Conservation (phyloP, 2,329 filamentous ascomycete genomes). For the Albophoma yamanashiensis region DNA sequence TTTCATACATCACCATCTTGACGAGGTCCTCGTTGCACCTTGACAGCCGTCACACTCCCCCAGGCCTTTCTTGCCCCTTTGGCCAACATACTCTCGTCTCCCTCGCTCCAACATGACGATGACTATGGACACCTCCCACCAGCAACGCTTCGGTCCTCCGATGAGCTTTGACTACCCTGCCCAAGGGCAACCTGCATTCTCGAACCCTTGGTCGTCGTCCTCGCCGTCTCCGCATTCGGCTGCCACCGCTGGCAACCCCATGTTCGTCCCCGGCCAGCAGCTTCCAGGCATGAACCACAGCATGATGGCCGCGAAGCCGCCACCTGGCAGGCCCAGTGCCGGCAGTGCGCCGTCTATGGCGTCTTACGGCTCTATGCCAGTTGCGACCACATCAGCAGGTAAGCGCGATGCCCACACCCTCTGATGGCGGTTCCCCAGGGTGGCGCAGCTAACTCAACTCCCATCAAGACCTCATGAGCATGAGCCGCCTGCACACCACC, state of each 20-base stretch:
- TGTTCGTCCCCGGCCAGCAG: conserved; percentile 50
- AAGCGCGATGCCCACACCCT: conserved; percentile 29
- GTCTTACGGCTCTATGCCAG: conserved; percentile 61
- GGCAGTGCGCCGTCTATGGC: conserved; percentile 51
- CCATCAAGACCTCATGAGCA: conserved; percentile 63
- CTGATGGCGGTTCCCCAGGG: background rate
- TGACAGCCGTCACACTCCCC: background rate
- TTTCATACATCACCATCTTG: background rate
- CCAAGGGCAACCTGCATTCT: conserved; percentile 58
- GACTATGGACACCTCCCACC: conserved; percentile 75
- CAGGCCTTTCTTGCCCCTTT: background rate
- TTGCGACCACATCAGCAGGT: conserved; percentile 65
- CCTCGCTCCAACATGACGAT: conserved; percentile 65
- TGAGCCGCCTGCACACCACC: conserved; percentile 52
- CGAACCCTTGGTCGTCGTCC: conserved; percentile 74
- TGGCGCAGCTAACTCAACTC: conserved; percentile 51
- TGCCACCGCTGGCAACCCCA: conserved; percentile 44
- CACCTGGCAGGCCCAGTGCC: conserved; percentile 43
- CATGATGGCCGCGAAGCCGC: conserved; percentile 35
- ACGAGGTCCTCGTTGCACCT: background rate
- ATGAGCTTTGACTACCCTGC: conserved; percentile 68
- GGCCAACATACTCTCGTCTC: background rate
- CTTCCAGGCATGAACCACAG: conserved; percentile 39
- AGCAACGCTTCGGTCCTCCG: conserved; percentile 64
- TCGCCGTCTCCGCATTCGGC: conserved; percentile 29